Base-by-base conservation (phyloP, 2,329 filamentous ascomycete species). In the Calcarisporium arbuscula region DNA sequence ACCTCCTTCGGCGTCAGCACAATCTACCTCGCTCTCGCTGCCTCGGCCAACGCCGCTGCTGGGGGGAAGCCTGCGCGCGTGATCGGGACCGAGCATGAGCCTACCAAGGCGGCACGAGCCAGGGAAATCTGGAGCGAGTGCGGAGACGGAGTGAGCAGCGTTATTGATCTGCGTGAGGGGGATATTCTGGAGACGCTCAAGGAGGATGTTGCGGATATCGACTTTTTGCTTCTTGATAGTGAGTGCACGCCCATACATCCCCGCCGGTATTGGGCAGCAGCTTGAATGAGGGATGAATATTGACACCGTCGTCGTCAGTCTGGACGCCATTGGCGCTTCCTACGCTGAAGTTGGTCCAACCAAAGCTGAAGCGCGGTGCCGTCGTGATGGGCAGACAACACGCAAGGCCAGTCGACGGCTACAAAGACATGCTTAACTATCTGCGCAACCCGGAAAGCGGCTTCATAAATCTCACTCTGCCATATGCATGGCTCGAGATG, bases 181-280 rank as follows among this genome's bases (percentile, higher is more conserved):
- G 72, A 80, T 48, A 44, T 82, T 38, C 58, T 61, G 0, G 67
- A 80, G 52, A 80, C 74, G 0, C 52, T 58, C 4, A 66, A 65
- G 41, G 43, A 51, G 1, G 58, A 64, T 19, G 38, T 49, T 27
- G 54, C 60, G 1, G 47, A 64, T 19, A 57, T 81, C 23, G 73
- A 80, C 39, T 58, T 80, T 26, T 42, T 82, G 22, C 55, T 80
- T n/a, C 58, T 82, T 8, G 77, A 81, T 44, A 80, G 76, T 80
- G 54, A 58, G 75, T n/a, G n/a, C n/a, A n/a, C n/a, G n/a, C n/a
- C n/a, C n/a, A n/a, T n/a, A n/a, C n/a, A n/a, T n/a, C n/a, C n/a
- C n/a, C n/a, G n/a, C n/a, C n/a, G n/a, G n/a, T n/a, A n/a, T n/a
- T 25, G 22, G 22, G 14, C 14, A 14, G 10, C 22, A 25, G 14